phyloP scores from a whole-genome alignment of 768 basidiomycete genomes.

The Phylloporus rhodoxanthus region DNA sequence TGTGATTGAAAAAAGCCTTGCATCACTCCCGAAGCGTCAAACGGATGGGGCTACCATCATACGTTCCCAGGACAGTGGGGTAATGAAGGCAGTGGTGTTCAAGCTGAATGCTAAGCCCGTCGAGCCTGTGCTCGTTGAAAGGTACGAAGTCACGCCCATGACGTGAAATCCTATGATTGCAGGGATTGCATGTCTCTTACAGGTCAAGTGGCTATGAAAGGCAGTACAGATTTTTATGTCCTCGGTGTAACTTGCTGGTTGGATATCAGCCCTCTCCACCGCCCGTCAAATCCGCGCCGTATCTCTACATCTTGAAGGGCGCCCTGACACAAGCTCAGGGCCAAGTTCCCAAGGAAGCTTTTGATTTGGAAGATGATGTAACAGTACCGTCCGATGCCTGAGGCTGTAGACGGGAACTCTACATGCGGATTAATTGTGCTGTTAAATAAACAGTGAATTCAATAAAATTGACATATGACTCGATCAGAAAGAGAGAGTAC shows the following conservation, averaged over 20 bases:
- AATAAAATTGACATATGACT: conserved; percentile 2
- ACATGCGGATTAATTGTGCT: neutral
- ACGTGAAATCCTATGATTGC: conserved; percentile 16
- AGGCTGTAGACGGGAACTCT: neutral
- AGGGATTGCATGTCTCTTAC: conserved; percentile 7
- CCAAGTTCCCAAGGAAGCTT: conserved; percentile 77
- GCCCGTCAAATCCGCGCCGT: conserved; percentile 70
- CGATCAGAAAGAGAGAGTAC: conserved; percentile 11
- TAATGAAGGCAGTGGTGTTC: conserved; percentile 64
- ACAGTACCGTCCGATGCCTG: neutral
- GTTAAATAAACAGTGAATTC: neutral
- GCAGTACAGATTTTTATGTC: conserved; percentile 61
- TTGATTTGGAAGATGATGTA: conserved; percentile 44
- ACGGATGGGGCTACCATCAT: conserved; percentile 80
- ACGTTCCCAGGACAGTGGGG: conserved; percentile 59
- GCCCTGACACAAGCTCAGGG: conserved; percentile 87
- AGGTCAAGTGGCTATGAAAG: conserved; percentile 68
- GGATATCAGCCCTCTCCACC: conserved; percentile 76
- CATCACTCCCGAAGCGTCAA: conserved; percentile 61
- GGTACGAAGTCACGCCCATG: conserved; percentile 41
- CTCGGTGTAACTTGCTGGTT: conserved; percentile 43
- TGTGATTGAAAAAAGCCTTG: conserved; percentile 72
- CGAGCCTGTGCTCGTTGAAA: conserved; percentile 71
- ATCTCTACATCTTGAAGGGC: conserved; percentile 74
- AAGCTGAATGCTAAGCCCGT: conserved; percentile 74